Evolutionary conservation across 148 eudicot genomes (phyloP), one percentile per base, ranked within the genome.

Genomic region (Limonium bicolor): DNA sequence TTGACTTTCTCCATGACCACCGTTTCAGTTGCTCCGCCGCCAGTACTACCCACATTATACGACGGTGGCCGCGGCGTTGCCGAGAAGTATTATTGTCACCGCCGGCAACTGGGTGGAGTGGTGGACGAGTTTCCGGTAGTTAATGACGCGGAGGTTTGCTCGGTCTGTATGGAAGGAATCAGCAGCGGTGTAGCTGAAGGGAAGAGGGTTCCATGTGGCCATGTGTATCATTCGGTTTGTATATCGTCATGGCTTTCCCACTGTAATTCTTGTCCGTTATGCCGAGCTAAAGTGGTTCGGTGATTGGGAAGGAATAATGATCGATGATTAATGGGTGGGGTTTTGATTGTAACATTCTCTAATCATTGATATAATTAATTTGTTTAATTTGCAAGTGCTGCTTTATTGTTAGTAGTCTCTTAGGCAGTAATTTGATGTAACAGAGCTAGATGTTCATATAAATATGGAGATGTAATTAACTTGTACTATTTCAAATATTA

Each of bases 151-250:
- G 3, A 32, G 2, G 32, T 40, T 16, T 64, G 63, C 59, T 40
- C 64, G 7, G 53, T 64, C 34, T 64, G 69, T 19, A 31, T 53
- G 38, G 69, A 64, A 11, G 64, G 48, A 5, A 57, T 64, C 31
- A 34, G 39, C 18, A 27, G 7, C n/a, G 41, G 53, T 14, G 42
- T 11, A 1, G 21, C 27, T 2, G 59, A 30, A 8, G 59, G 55
- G 22, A 64, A 58, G 40, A 59, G 11, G 58, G 49, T 53, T 33
- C 63, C 69, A 2, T 64, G 69, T n/a, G 59, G 63, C 15, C 69
- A 64, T 45, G 63, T 64, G 35, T 64, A 46, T 36, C 69, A 64
- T 41, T 56, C 41, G 5, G 20, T 26, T 2, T 64, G 69, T 58
- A 58, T 58, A 26, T 28, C 54, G 3, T 33, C 69, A 0, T 64